These are phyloP conservation scores for Calonectria pteridis DNA, from an alignment of 2,329 filamentous ascomycete species.

Conservation along the genomic window DNA sequence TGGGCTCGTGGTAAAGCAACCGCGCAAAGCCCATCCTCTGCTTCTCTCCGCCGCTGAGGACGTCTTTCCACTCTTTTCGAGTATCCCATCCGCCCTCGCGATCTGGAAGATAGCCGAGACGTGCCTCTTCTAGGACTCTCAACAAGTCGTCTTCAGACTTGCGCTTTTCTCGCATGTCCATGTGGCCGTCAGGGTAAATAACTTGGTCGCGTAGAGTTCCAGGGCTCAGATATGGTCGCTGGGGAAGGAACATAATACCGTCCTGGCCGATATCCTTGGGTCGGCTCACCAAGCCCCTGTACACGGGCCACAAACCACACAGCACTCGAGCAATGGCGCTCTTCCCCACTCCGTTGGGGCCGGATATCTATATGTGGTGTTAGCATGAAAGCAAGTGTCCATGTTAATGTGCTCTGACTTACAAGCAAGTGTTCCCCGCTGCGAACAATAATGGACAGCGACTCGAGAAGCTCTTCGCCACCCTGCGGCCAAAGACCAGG, in stretches of 20 bases:
- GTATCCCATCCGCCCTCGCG: constrained; percentile 98
- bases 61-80: constrained; percentile 98
- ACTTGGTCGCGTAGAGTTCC: constrained; percentile 96
- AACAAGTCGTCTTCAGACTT: constrained; percentile 84
- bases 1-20: constrained; percentile 92
- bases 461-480: constrained; percentile 91
- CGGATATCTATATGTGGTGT: constrained; percentile 74
- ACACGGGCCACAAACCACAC: constrained; percentile 95
- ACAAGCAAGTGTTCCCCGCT: constrained; percentile 89
- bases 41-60: constrained; percentile 97
- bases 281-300: constrained; percentile 90
- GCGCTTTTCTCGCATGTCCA: constrained; percentile 89
- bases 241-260: constrained; percentile 98
- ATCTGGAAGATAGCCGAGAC: constrained; percentile 88
- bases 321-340: constrained; percentile 88
- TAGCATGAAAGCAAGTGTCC: constrained; percentile 19
- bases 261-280: constrained; percentile 85
- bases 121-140: constrained; percentile 83
- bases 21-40: constrained; percentile 93
- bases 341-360: constrained; percentile 95
- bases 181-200: constrained; percentile 94
- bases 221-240: constrained; percentile 90
- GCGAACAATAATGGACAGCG: constrained; percentile 88
- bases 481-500: constrained; percentile 89
- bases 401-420: constrained; percentile 40